Evolutionary conservation across 306 rosid genomes (phyloP), one percentile per base, ranked within the genome.

Genomic region (Prunus armeniaca): DNA sequence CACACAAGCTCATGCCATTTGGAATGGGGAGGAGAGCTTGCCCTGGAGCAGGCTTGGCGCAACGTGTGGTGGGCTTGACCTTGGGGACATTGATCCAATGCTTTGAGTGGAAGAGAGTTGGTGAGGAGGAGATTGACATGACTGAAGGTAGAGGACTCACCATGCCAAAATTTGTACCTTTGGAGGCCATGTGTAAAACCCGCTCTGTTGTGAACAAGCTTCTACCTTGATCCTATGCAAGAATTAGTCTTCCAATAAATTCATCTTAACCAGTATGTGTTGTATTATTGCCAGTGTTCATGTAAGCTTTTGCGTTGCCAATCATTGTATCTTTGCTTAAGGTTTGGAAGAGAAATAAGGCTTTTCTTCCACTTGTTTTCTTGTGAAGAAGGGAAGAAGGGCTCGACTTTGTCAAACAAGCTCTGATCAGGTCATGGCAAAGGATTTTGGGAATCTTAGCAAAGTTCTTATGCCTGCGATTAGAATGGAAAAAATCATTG

Each of bases 1-100:
- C 49, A 0, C 77, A 79, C 5, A 83, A 67, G 46, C 12, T 87
- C 1, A 49, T 88, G 12, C 75, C 89, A 4, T 89, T 90, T n/a
- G 91, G 96, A 28, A 5, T 80, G 50, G 94, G 91, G 13, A 78
- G 93, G 52, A 79, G 89, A 60, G 82, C 89, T 0, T 85, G 88
- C 75, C 91, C 91, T 27, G 89, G 89, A 0, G 20, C 80, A 0
- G 81, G 81, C 34, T 28, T 89, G 72, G 88, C 93, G 12, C 83
- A 83, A 4, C 71, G 82, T 45, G 79, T 84, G 14, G 1, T 87
- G n/a, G 77, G 86, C 57, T 56, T 85, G 34, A 69, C 86, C 9
- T 34, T 34, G 43, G 43, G 43, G 43, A 6, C 43, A 34, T 34
- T 34, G 43, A 34, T 34, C 43, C 94, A 87, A 12, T 87, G 88